Base-by-base conservation (phyloP, 805 yeast genomes). In the Saturnispora serradocipensis region DNA sequence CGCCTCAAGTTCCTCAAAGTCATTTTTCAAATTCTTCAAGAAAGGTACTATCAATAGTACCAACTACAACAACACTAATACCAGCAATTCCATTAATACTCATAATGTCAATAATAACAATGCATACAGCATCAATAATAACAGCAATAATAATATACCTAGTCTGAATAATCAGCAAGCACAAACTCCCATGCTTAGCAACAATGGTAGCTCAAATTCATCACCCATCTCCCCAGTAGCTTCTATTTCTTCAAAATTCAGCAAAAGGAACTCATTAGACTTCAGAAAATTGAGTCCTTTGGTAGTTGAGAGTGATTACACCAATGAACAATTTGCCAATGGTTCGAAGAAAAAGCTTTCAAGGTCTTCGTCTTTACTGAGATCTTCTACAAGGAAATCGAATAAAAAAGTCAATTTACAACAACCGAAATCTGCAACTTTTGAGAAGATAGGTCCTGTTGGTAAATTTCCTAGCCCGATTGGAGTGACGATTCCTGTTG, bases 361-460 rank as follows among this genome's bases (percentile, higher is more conserved):
- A 39, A 28, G 45, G 25, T 45, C 49, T 4, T 38, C 49, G 16
- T 36, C 48, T n/a, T 35, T 36, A 11, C 9, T 49, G 28, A 43
- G 40, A 24, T 18, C 42, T 38, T 18, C 50, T 4, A 30, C 22
- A 42, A 36, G 49, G n/a, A 46, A 25, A 38, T 46, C 49, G 4
- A 43, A 40, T 38, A 44, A 10, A 45, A 30, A 35, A 27, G 43
- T 24, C 22, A 28, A 22, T 34, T 46, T 18, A 15, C 42, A 24
- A 24, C 53, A 39, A 36, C 25, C 50, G 18, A 46, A 43, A 44
- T 51, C 56, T 36, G 55, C 53, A 7, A 44, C 59, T 15, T 66
- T 66, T 51, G 70, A 66, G 46, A 66, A 66, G 43, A 24, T 66
- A 20, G 70, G 70, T 0, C 68, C 67, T 8, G 70, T 66, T 27